Evolutionary conservation across 495 filamentous ascomycete genomes (phyloP).

Genomic region (Aspergillus leporis): DNA sequence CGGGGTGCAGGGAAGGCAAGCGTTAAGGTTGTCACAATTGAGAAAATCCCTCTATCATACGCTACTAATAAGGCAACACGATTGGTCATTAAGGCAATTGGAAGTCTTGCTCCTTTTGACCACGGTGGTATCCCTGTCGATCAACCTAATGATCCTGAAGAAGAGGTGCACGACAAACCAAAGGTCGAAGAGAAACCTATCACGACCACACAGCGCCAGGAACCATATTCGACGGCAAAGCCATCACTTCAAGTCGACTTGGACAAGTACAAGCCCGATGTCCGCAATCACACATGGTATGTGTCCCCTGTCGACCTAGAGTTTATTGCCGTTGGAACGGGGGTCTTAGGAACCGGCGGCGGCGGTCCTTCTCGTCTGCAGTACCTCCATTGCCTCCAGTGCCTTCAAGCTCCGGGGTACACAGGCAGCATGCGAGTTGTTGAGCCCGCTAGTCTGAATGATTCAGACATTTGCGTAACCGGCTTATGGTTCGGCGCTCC

Average conservation of each 20-base stretch:
- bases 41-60: no score
- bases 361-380: conserved; percentile 25
- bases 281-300: conserved; percentile 42
- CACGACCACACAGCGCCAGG: conserved; percentile 1
- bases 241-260: conserved; percentile 36
- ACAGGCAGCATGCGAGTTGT: conserved; percentile 26
- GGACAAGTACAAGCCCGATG: conserved; percentile 48
- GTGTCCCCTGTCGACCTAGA: conserved; percentile 25
- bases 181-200: neutral
- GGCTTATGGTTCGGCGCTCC: conserved; percentile 30
- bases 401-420: conserved; percentile 11
- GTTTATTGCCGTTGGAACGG: conserved; percentile 28
- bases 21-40: no score
- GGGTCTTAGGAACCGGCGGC: conserved; percentile 26
- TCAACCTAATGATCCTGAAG: conserved; percentile 20
- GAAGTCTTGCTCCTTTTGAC: no score
- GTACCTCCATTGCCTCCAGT: conserved; percentile 24
- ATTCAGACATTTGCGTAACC: conserved; percentile 22
- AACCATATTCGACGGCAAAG: conserved; percentile 7
- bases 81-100: no score
- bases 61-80: no score
- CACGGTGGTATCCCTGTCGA: no score
- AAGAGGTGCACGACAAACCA: conserved; percentile 33
- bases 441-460: conserved; percentile 14
- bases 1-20: no score